phyloP scores from a whole-genome alignment of 2,329 filamentous ascomycete species.

The Colletotrichum abscissum region DNA sequence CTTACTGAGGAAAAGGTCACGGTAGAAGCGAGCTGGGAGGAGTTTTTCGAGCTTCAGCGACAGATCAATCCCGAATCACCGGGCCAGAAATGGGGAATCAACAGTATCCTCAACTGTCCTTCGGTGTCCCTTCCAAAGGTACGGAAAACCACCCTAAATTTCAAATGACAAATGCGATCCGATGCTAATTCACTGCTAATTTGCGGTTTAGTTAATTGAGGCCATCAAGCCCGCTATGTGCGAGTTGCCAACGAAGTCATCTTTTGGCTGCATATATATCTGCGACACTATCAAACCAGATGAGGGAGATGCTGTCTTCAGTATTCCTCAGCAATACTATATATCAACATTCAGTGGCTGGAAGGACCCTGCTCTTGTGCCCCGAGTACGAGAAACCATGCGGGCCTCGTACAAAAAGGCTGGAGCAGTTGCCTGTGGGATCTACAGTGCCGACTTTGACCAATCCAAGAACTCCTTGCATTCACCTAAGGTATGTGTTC shows the following conservation, averaged over 20 bases:
- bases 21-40: neutral
- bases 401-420: too few relatives aligned
- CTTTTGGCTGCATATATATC: neutral
- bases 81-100: neutral
- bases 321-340: too few relatives aligned
- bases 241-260: neutral
- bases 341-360: too few relatives aligned
- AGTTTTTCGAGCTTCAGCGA: neutral
- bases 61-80: neutral
- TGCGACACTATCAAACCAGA: neutral
- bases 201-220: neutral
- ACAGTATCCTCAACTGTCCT: neutral
- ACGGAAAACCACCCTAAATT: too few relatives aligned
- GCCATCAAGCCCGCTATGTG: neutral
- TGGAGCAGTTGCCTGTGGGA: too few relatives aligned
- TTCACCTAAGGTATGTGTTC: too few relatives aligned
- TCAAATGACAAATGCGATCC: neutral
- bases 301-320: neutral
- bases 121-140: neutral
- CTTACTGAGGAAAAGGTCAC: neutral
- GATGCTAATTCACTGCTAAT: neutral
- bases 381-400: too few relatives aligned
- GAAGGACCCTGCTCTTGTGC: too few relatives aligned
- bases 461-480: too few relatives aligned
- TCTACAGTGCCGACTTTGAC: too few relatives aligned